Conservation (phyloP, 805 yeast genomes). For the Komagataella kurtzmanii region DNA sequence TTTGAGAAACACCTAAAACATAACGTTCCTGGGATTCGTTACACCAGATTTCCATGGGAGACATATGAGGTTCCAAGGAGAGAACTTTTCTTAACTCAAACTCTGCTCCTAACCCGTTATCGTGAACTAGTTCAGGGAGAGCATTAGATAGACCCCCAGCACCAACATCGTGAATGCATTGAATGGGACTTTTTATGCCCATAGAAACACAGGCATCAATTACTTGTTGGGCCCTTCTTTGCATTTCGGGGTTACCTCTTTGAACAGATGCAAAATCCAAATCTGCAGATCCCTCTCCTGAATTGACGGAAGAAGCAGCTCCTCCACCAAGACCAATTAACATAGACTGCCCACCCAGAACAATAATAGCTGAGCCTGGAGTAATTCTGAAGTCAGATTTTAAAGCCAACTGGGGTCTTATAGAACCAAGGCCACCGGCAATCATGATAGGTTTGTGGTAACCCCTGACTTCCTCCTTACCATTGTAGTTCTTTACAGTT, state of each 20-base stretch:
- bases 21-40: conserved; percentile 98
- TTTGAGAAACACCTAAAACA: conserved; percentile 82
- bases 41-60: conserved; percentile 99
- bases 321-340: conserved; percentile 99
- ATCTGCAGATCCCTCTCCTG: conserved; percentile 93
- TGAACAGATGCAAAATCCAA: conserved; percentile 98
- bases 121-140: conserved; percentile 93
- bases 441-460: conserved; percentile 98
- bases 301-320: conserved; percentile 94
- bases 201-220: conserved; percentile 86
- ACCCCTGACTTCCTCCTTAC: conserved; percentile 72
- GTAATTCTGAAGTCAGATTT: conserved; percentile 72
- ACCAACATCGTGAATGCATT: conserved; percentile 96
- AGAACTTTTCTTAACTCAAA: conserved; percentile 87
- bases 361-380: conserved; percentile 85
- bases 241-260: conserved; percentile 99
- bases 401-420: conserved; percentile 84
- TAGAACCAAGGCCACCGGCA: conserved; percentile 98
- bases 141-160: conserved; percentile 99
- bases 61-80: conserved; percentile 93
- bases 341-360: conserved; percentile 96
- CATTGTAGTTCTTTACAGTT: conserved; percentile 46
- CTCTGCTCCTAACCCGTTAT: conserved; percentile 86
- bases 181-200: conserved; percentile 67
- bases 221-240: conserved; percentile 97